Percentiles rank a stretch among this genome's conserved stretches.
These are phyloP conservation scores for Maudiozyma barnettii DNA, from an alignment of 805 yeast species.

Conservation along the genomic window DNA sequence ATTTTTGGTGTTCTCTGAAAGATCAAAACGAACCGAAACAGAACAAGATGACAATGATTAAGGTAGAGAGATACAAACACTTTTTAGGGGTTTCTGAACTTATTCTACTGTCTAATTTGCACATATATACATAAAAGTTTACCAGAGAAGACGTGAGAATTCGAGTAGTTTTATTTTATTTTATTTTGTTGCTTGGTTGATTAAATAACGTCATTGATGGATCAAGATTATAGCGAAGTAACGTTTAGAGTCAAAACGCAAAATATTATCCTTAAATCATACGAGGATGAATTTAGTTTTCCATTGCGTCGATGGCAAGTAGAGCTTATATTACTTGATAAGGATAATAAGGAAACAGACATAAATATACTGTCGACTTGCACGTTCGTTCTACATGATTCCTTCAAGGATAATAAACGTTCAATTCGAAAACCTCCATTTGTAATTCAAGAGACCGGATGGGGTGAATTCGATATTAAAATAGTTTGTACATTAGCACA, in stretches of 20 bases:
- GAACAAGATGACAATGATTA: no score
- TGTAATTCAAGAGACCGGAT: constrained; percentile 78
- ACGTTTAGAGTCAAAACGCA: constrained; percentile 58
- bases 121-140: no score
- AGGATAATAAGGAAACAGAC: constrained; percentile 67
- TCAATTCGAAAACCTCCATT: constrained; percentile 70
- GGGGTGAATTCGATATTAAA: constrained; percentile 94
- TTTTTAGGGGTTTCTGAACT: no score
- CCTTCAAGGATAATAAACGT: constrained; percentile 77
- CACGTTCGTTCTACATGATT: constrained; percentile 84
- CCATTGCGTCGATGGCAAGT: constrained; percentile 91
- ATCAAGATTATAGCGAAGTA: background rate
- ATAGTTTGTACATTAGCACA: constrained; percentile 65
- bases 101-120: no score
- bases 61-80: no score
- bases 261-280: constrained; percentile 44
- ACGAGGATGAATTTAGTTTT: constrained; percentile 49
- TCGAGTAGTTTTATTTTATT: no score
- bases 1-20: no score
- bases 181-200: no score
- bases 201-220: background rate
- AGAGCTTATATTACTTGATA: constrained; percentile 61
- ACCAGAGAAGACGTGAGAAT: no score
- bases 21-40: no score
- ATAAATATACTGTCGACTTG: constrained; percentile 79